Evolutionary conservation across 2,329 filamentous ascomycete species (phyloP).

Genomic region (Sphaerulina populicola): DNA sequence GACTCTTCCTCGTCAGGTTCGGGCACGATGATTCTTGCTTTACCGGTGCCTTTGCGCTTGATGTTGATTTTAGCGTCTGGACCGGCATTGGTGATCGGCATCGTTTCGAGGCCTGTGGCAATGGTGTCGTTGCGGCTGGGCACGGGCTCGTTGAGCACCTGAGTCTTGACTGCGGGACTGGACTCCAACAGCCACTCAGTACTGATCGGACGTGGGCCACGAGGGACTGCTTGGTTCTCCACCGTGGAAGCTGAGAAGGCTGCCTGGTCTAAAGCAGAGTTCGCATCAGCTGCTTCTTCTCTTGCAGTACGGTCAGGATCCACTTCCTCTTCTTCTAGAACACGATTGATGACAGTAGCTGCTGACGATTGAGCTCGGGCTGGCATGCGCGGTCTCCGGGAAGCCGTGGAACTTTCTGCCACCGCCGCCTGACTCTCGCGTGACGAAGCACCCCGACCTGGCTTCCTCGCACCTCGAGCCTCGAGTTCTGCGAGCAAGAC

Average conservation of each 20-base stretch:
- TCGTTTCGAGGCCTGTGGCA: slow-evolving; percentile 19
- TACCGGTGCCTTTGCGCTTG: slow-evolving; percentile 25
- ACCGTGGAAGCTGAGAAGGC: neutral
- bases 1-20: slow-evolving; percentile 19
- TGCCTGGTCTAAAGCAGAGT: neutral
- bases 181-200: slow-evolving; percentile 5
- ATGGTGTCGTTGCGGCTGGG: slow-evolving; percentile 9
- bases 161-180: neutral
- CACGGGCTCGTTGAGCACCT: neutral
- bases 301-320: slow-evolving; percentile 7
- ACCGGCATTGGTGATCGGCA: slow-evolving; percentile 33
- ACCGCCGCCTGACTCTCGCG: neutral
- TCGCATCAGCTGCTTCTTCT: no score
- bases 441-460: neutral
- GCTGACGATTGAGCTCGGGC: slow-evolving; percentile 39
- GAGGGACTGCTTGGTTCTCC: no score
- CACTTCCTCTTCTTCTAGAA: slow-evolving; percentile 41
- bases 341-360: slow-evolving; percentile 42
- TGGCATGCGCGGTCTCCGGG: slow-evolving; percentile 40
- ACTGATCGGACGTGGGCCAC: slow-evolving; percentile 8
- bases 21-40: slow-evolving; percentile 23
- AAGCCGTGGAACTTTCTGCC: slow-evolving; percentile 5
- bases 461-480: slow-evolving; percentile 6
- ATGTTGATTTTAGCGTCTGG: slow-evolving; percentile 32
- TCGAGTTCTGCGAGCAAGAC: slow-evolving; percentile 17